Evolutionary conservation across 176 grass and related monocot genomes (phyloP).

Genomic region (Carex myosuroides): DNA sequence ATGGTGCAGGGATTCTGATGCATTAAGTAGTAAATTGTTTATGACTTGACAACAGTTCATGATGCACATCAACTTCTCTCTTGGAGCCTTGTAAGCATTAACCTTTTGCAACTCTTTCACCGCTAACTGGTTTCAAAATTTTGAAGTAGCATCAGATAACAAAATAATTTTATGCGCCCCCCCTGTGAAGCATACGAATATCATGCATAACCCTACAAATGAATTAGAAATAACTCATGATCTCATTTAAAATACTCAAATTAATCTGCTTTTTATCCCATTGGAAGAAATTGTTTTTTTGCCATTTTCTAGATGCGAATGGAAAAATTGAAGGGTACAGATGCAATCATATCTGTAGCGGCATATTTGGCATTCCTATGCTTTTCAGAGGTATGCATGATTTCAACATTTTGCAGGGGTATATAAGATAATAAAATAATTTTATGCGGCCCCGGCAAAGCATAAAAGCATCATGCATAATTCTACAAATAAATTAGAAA

Average conservation of each 20-base stretch:
- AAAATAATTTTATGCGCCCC: not conserved
- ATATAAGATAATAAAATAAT: not conserved
- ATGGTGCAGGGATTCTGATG: constrained; percentile 63
- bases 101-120: constrained; percentile 96
- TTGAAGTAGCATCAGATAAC: constrained; percentile 8
- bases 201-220: not conserved
- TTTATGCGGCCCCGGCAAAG: not conserved
- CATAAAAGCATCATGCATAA: not conserved
- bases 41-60: constrained; percentile 94
- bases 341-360: not conserved
- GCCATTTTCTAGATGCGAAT: not conserved
- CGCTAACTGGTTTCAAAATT: constrained; percentile 45
- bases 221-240: not conserved
- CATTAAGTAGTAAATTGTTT: constrained; percentile 82
- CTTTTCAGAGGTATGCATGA: not conserved
- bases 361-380: not conserved
- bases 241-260: not conserved
- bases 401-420: not conserved
- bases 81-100: constrained; percentile 70
- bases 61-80: constrained; percentile 77
- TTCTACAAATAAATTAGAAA: not conserved
- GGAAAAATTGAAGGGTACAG: not conserved
- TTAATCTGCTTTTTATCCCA: not conserved
- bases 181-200: not conserved
- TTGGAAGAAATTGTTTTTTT: not conserved